phyloP scores from a whole-genome alignment of 169 alveolate genomes.

The Cryptosporidium viatorum region DNA sequence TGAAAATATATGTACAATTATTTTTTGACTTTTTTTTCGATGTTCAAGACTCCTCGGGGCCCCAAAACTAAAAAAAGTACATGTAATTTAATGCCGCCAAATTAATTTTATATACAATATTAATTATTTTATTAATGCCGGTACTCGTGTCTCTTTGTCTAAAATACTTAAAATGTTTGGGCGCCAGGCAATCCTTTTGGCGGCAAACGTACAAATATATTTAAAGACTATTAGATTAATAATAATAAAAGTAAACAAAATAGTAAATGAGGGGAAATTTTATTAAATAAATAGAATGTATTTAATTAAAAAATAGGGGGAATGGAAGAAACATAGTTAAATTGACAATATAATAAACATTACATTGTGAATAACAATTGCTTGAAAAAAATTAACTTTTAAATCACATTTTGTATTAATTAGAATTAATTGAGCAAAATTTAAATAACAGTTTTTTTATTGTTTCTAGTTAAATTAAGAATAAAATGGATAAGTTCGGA shows the following conservation, averaged over 20 bases:
- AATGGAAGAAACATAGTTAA: not conserved
- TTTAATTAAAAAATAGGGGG: not conserved
- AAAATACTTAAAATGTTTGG: not conserved
- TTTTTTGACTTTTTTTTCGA: too few species aligned
- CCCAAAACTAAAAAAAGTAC: not conserved
- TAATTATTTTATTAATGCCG: not conserved
- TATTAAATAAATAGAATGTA: not conserved
- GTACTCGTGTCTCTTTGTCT: constrained; percentile 5
- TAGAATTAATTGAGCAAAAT: not conserved
- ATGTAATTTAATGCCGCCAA: not conserved
- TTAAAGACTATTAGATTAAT: not conserved
- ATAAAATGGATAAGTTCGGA: constrained; percentile 46
- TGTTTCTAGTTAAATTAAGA: not conserved
- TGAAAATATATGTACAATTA: too few species aligned
- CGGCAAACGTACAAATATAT: not conserved
- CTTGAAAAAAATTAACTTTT: not conserved
- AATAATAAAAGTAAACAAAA: not conserved
- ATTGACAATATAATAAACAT: not conserved
- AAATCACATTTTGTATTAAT: not conserved
- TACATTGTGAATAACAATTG: not conserved
- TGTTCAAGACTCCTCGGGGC: not conserved
- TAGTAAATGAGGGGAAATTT: constrained; percentile 12
- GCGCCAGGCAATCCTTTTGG: not conserved
- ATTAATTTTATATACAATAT: not conserved
- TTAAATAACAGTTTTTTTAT: not conserved